Percentiles rank a stretch among this genome's conserved stretches.
Conservation (phyloP, 768 basidiomycete species). For the Mycena indigotica region DNA sequence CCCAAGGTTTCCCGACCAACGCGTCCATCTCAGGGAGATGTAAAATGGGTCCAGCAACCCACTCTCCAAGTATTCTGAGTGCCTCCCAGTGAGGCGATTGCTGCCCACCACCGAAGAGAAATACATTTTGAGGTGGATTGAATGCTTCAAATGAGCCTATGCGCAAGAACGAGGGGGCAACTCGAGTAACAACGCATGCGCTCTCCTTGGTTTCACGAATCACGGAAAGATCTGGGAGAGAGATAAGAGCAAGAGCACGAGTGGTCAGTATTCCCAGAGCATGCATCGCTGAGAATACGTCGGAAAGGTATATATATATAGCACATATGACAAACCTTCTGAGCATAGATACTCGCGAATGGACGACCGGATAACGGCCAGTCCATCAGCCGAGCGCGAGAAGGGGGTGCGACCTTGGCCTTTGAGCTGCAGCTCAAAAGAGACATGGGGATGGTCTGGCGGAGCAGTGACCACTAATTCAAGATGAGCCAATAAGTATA, state of each 20-base stretch:
- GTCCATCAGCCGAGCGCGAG: conserved; percentile 87
- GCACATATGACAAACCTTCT: conserved; percentile 59
- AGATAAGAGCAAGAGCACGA: conserved; percentile 78
- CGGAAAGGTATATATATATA: not conserved
- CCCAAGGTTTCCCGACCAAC: conserved; percentile 65
- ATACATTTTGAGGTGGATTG: conserved; percentile 63
- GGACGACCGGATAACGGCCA: conserved; percentile 93
- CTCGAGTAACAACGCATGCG: conserved; percentile 73
- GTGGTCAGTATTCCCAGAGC: conserved; percentile 89
- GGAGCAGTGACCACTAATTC: conserved; percentile 77
- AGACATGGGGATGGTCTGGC: conserved; percentile 52
- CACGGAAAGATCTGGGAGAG: conserved; percentile 74
- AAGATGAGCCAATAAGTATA: not conserved
- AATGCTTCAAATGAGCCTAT: conserved; percentile 90
- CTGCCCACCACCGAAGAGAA: conserved; percentile 79
- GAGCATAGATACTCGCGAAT: conserved; percentile 92
- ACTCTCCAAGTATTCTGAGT: conserved; percentile 73
- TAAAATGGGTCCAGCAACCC: conserved; percentile 66
- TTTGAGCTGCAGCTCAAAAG: conserved; percentile 91
- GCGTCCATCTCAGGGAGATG: conserved; percentile 36
- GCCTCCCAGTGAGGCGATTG: conserved; percentile 75
- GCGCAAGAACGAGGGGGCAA: conserved; percentile 89
- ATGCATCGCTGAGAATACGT: conserved; percentile 42
- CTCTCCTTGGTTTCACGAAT: conserved; percentile 72
- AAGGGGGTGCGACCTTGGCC: conserved; percentile 95